Conservation (phyloP, 2,329 filamentous ascomycete species). For the Botrytis squamosa region DNA sequence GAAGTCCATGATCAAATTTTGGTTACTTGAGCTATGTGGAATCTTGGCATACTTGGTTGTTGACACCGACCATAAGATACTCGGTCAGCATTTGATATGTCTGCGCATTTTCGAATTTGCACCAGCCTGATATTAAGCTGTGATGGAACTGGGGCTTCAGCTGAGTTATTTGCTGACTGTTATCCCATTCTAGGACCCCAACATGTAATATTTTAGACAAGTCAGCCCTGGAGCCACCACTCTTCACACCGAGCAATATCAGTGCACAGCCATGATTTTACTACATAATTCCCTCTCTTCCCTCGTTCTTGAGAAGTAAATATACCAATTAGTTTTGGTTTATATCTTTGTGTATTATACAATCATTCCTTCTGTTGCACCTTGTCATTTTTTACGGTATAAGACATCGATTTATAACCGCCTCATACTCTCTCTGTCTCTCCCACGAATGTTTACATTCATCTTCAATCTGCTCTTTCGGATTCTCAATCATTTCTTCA, state of each 20-base stretch:
- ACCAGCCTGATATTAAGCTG: background rate
- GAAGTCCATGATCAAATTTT: background rate
- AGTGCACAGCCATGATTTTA: background rate
- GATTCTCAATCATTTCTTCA: background rate
- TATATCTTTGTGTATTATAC: background rate
- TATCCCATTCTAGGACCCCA: background rate
- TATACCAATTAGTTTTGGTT: conserved; percentile 3
- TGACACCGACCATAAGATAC: background rate
- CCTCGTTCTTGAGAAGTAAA: background rate
- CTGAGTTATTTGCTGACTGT: conserved; percentile 7
- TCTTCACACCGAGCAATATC: background rate
- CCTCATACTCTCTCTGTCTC: background rate
- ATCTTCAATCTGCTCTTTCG: background rate
- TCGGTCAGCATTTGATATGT: background rate
- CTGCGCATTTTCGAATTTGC: background rate
- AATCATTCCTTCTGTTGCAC: background rate
- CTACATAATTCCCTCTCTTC: background rate
- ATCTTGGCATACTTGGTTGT: background rate
- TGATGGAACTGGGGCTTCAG: conserved; percentile 6
- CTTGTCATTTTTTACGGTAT: background rate
- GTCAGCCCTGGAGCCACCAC: background rate
- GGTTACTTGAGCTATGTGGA: background rate
- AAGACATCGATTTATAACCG: background rate
- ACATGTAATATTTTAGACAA: background rate
- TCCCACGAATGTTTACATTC: background rate